Evolutionary conservation across 192 early-diverging fungal genomes (phyloP).

Genomic region (Spinellus fusiger): DNA sequence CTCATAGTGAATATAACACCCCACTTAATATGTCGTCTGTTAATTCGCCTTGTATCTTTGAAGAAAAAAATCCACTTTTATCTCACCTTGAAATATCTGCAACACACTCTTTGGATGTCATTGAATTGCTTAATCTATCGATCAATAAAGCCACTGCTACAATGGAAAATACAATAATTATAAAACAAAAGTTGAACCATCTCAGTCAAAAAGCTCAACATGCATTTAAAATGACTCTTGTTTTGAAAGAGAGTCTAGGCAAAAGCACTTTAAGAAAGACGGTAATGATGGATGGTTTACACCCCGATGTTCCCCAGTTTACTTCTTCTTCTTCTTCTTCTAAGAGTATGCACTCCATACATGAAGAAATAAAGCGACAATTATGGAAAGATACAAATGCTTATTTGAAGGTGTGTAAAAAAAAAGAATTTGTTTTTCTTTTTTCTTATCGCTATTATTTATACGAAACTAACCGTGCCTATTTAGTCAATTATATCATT

Average conservation of each 20-base stretch:
- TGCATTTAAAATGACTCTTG: constrained; percentile 10
- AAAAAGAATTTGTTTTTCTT: neutral
- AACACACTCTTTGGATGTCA: constrained; percentile 13
- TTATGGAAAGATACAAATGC: constrained; percentile 28
- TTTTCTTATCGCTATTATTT: neutral
- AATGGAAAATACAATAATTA: neutral
- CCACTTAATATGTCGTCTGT: constrained; percentile 5
- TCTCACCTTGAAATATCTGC: constrained; percentile 17
- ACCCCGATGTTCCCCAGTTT: neutral
- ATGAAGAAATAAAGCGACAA: constrained; percentile 3
- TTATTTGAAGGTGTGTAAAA: constrained; percentile 21
- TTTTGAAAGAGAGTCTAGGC: constrained; percentile 12
- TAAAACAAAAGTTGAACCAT: constrained; percentile 11
- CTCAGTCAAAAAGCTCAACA: constrained; percentile 9
- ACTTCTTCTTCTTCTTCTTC: neutral
- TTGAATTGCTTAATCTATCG: constrained; percentile 5
- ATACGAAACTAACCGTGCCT: neutral
- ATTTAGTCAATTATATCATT: constrained; percentile 21
- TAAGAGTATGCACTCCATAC: neutral
- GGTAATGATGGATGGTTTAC: constrained; percentile 1
- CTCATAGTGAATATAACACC: constrained; percentile 8
- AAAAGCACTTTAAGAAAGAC: neutral
- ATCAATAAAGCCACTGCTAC: constrained; percentile 1
- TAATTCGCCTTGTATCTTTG: constrained; percentile 2
- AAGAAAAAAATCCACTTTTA: constrained; percentile 15